Evolutionary conservation across 1,139 yeast species (phyloP).

Genomic region (Diutina siamensis): DNA sequence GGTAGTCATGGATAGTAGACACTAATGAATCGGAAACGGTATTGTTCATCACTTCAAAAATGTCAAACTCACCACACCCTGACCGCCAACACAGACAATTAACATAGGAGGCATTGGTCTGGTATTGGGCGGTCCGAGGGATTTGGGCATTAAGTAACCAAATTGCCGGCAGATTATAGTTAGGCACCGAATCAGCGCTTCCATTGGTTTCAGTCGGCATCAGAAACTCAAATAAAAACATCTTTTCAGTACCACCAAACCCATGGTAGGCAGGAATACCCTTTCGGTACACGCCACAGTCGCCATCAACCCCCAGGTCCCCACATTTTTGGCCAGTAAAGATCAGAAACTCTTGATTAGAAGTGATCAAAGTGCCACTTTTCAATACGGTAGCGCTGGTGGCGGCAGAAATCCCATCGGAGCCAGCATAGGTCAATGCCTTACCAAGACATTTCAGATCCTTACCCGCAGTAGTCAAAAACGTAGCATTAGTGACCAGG

Average conservation of each 20-base stretch:
- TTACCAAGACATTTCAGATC: conserved; percentile 72
- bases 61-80: conserved; percentile 94
- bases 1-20: conserved; percentile 79
- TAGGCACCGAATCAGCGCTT: conserved; percentile 21
- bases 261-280: conserved; percentile 93
- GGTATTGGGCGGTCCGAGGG: conserved; percentile 85
- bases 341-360: conserved; percentile 70
- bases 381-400: conserved; percentile 47
- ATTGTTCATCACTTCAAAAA: conserved; percentile 61
- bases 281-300: conserved; percentile 80
- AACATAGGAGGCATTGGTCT: conserved; percentile 39
- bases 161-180: conserved; percentile 87
- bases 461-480: conserved; percentile 76
- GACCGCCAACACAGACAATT: conserved; percentile 87
- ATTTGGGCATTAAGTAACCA: conserved; percentile 92
- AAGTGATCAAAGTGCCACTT: conserved; percentile 46
- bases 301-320: conserved; percentile 32
- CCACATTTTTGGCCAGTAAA: conserved; percentile 61
- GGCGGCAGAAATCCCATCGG: conserved; percentile 65
- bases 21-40: conserved; percentile 65
- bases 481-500: conserved; percentile 54
- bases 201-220: conserved; percentile 66
- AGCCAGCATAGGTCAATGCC: conserved; percentile 69
- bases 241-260: conserved; percentile 64
- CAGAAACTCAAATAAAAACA: conserved; percentile 79